Conservation (phyloP, 2,329 filamentous ascomycete genomes). For the Magnaporthiopsis poae region DNA sequence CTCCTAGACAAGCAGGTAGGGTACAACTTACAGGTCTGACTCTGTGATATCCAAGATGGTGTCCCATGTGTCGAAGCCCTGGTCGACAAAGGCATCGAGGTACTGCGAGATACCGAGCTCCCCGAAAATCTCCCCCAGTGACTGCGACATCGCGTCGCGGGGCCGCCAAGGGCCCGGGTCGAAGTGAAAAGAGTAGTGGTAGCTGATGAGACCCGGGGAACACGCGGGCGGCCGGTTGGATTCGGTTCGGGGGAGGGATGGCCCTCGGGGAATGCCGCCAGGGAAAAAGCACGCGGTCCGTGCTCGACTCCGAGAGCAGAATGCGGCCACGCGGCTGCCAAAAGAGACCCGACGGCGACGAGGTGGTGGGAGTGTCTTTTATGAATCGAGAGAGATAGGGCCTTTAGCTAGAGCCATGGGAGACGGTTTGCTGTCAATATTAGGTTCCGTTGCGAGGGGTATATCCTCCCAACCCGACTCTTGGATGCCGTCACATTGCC, state of each 20-base stretch:
- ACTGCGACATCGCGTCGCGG: constrained; percentile 43
- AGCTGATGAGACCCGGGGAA: not conserved
- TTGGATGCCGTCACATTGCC: no score
- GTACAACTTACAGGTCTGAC: constrained; percentile 61
- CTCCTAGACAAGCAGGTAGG: not conserved
- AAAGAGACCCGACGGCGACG: not conserved
- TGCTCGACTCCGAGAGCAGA: not conserved
- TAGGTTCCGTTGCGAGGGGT: not conserved
- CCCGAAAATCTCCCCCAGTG: constrained; percentile 56
- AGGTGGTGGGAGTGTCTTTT: not conserved
- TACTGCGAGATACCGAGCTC: constrained; percentile 74
- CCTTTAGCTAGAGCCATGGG: not conserved
- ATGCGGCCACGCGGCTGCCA: not conserved
- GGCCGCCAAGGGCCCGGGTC: not conserved
- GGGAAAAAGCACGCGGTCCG: not conserved
- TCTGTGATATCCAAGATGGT: constrained; percentile 76
- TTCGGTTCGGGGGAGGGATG: not conserved
- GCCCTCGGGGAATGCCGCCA: not conserved
- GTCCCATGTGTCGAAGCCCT: constrained; percentile 79
- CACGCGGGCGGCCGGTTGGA: not conserved
- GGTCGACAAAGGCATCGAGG: constrained; percentile 59
- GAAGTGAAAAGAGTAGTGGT: not conserved
- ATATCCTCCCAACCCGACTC: not conserved
- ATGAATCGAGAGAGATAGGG: not conserved
- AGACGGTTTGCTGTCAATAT: not conserved